These are phyloP conservation scores for Thymus quinquecostatus DNA, from an alignment of 257 asterid genomes.

Conservation along the genomic window DNA sequence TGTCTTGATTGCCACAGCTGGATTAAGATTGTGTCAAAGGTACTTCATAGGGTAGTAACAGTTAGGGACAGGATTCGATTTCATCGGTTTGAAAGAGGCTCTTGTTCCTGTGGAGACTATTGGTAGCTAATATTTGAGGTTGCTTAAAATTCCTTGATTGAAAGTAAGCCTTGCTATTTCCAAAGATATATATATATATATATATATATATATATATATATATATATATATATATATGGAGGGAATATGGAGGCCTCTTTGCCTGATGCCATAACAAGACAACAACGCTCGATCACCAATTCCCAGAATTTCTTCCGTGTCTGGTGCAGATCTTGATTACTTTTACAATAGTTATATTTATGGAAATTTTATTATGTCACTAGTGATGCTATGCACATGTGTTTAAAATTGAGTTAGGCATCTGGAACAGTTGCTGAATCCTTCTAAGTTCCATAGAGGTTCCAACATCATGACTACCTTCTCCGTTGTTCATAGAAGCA, in stretches of 20 bases:
- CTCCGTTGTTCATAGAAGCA: not conserved
- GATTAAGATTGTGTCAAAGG: conserved; percentile 70
- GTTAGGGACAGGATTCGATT: conserved; percentile 83
- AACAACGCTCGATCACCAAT: not conserved
- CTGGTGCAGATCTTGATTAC: not conserved
- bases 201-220: not conserved
- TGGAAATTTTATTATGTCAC: not conserved
- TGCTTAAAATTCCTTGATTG: not conserved
- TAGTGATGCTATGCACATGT: not conserved
- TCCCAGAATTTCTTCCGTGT: not conserved
- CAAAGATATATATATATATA: not conserved
- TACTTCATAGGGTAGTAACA: conserved; percentile 58
- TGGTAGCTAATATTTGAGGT: conserved; percentile 48
- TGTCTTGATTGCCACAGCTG: conserved; percentile 83
- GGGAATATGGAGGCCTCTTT: not conserved
- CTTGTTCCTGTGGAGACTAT: conserved; percentile 73
- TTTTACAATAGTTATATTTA: not conserved
- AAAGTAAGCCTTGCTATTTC: conserved; percentile 19
- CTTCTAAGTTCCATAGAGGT: not conserved
- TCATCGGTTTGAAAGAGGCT: conserved; percentile 70
- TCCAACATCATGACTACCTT: not conserved
- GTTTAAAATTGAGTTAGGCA: not conserved
- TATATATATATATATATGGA: not conserved
- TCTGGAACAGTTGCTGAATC: not conserved
- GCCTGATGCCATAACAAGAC: not conserved